These are phyloP conservation scores for Osmanthus fragrans DNA, from an alignment of 257 asterid genomes.

Conservation along the genomic window DNA sequence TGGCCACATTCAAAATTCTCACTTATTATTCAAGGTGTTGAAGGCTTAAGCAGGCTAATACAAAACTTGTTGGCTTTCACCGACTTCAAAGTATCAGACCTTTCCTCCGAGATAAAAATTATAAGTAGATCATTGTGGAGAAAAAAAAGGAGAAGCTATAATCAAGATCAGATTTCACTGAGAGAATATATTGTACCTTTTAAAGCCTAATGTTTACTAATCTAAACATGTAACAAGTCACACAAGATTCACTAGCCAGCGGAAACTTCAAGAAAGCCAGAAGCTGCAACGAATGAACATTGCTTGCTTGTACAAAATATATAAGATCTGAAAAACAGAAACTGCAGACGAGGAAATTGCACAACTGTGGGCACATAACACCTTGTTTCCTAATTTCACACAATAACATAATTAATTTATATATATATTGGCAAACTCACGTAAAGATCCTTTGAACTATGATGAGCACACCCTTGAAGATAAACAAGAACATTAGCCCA, in stretches of 20 bases:
- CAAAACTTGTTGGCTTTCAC: no score
- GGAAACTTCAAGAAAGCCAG: neutral
- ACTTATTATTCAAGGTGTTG: neutral
- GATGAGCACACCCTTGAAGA: constrained; percentile 18
- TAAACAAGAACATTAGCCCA: constrained; percentile 17
- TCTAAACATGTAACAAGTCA: neutral
- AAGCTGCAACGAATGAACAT: neutral
- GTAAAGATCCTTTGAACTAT: neutral
- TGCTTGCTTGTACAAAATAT: neutral
- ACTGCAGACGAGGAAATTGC: no score
- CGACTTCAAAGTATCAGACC: no score
- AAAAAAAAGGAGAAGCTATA: neutral
- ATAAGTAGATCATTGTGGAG: neutral
- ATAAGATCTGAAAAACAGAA: no score
- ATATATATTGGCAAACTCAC: neutral
- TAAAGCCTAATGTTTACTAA: neutral
- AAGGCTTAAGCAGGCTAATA: neutral
- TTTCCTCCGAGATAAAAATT: neutral
- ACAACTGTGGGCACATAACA: neutral
- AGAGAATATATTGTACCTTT: neutral
- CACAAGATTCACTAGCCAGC: neutral
- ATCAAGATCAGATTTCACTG: neutral
- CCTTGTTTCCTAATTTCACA: neutral
- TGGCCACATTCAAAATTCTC: neutral
- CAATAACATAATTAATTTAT: neutral